Evolutionary conservation across 2,329 filamentous ascomycete genomes (phyloP).

Genomic region (Stachybotrys elegans): DNA sequence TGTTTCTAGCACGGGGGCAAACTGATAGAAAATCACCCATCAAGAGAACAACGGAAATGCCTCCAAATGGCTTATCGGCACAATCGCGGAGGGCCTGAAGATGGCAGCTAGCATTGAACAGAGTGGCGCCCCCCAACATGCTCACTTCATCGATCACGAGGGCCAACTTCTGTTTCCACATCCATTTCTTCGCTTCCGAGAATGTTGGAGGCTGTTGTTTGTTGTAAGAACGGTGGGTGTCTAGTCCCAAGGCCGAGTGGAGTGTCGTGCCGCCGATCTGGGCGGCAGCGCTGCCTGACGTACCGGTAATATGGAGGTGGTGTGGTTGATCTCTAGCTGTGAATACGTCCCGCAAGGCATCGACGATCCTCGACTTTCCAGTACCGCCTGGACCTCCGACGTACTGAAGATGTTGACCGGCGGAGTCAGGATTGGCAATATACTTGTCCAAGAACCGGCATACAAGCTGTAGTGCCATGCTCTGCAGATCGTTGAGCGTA

Average conservation of each 20-base stretch:
- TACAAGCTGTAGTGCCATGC: conserved; percentile 7
- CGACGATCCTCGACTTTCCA: conserved; percentile 6
- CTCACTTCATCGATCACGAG: conserved; percentile 9
- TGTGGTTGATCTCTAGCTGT: conserved; percentile 3
- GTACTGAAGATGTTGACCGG: conserved; percentile 5
- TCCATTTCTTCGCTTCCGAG: conserved; percentile 7
- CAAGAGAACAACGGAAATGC: conserved; percentile 7
- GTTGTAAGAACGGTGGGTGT: not conserved
- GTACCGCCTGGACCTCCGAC: conserved; percentile 5
- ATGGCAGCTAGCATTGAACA: conserved; percentile 5
- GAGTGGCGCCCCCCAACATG: conserved; percentile 7
- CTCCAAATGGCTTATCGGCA: conserved; percentile 7
- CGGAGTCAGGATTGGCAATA: conserved; percentile 1
- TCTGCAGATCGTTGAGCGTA: conserved; percentile 7
- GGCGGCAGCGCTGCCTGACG: conserved; percentile 2
- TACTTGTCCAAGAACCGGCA: conserved; percentile 7
- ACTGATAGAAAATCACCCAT: conserved; percentile 9
- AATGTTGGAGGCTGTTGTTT: conserved; percentile 2
- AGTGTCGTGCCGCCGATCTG: conserved; percentile 4
- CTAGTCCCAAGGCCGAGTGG: conserved; percentile 5
- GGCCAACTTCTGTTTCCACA: conserved; percentile 9
- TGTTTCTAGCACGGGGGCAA: conserved; percentile 6
- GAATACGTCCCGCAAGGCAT: conserved; percentile 4
- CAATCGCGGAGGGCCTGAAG: conserved; percentile 7
- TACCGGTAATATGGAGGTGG: conserved; percentile 3